Base-by-base conservation (phyloP, 2,329 filamentous ascomycete genomes). In the Zymoseptoria brevis region DNA sequence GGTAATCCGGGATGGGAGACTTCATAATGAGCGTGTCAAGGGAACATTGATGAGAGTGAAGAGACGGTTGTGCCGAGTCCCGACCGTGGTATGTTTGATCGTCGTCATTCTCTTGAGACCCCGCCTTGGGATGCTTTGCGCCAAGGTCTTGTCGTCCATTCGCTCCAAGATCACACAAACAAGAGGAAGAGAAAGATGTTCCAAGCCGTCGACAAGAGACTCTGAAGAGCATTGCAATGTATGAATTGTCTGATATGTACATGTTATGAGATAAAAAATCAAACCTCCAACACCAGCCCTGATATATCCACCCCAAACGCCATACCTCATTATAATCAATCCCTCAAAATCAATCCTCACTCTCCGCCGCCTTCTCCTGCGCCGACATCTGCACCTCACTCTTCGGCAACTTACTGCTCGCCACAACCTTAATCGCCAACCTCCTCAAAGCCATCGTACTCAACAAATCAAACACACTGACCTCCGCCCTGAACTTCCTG, bases 1-100 rank as follows among this genome's bases (percentile, higher is more conserved):
- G 63, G 50, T 67, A 67, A 54, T 67, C 65, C 3, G 65, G 65
- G 11, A 67, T 67, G 11, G 65, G 65, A 13, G 65, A 67, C 51
- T 64, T 67, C 65, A 67, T 67, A 35, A 26, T 48, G 45, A 19
- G 29, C 11, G 49, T 26, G 9, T 35, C 22, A 3, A 24, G 3
- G 3, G 22, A 24, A 24, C 3, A 24, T 24, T 24, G 22, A 24
- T 24, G 22, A 24, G 4, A 24, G 5, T 24, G 22, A 24, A 24
- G 22, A 24, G 22, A 24, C 22, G 22, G 22, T 24, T 24, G 22
- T 24, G 22, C 22, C 22, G 22, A 24, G 22, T 24, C 3, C 22
- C 22, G 22, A 24, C 22, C 22, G 22, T 24, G 22, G 22, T 24
- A 21, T 41, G 35, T 41, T 41, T 16, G 30, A 13, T 41, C 35